Conservation (phyloP, 495 filamentous ascomycete species). For the Elasticomyces elasticus region DNA sequence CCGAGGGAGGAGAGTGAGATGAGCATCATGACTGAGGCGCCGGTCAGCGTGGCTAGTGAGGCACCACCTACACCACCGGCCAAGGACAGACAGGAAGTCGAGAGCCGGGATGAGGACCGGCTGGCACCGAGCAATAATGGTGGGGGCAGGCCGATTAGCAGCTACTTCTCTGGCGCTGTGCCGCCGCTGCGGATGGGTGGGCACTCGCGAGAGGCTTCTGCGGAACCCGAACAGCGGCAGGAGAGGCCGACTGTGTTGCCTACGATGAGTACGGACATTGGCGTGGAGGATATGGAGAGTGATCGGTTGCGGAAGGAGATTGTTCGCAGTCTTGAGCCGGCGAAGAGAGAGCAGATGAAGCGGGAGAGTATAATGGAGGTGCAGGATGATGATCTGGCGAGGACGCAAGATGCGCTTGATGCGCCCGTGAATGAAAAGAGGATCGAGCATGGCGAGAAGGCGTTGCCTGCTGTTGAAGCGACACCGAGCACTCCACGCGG, state of each 20-base stretch:
- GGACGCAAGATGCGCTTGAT: constrained; percentile 17
- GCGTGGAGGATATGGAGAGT: constrained; percentile 56
- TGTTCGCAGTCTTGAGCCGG: constrained; percentile 59
- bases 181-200: constrained; percentile 9
- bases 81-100: constrained; percentile 33
- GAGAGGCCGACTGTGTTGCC: neutral
- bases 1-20: constrained; percentile 3
- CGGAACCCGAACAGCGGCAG: neutral
- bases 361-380: constrained; percentile 11
- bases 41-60: neutral
- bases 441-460: neutral
- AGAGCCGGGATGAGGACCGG: too few species aligned
- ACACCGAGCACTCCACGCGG: too few species aligned
- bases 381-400: constrained; percentile 8
- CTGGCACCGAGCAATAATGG: too few species aligned
- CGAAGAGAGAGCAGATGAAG: constrained; percentile 6
- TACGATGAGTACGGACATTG: constrained; percentile 40
- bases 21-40: constrained; percentile 1
- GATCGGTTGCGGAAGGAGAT: constrained; percentile 74
- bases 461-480: constrained; percentile 2
- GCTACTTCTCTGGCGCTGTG: constrained; percentile 15
- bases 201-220: neutral
- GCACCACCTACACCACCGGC: constrained; percentile 29
- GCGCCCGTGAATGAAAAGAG: constrained; percentile 10
- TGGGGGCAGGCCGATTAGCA: constrained; percentile 1